Percentiles rank a stretch among this genome's conserved stretches.
phyloP scores from a whole-genome alignment of 495 filamentous ascomycete genomes.

The Neurospora intermedia region DNA sequence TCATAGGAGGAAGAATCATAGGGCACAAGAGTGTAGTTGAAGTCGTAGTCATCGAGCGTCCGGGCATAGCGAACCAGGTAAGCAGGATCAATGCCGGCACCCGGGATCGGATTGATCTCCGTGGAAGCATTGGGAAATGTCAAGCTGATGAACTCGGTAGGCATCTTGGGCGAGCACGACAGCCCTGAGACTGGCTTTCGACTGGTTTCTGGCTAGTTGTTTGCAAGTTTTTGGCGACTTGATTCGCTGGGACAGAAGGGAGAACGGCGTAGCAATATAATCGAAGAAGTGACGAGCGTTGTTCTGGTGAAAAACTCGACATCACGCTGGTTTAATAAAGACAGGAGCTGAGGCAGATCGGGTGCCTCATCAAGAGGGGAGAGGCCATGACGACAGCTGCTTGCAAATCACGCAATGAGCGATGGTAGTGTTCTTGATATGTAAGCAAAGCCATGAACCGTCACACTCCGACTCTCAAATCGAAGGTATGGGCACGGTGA shows the following conservation, averaged over 20 bases:
- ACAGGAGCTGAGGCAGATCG: not conserved
- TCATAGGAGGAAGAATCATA: slow-evolving; percentile 41
- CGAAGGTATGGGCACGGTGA: not conserved
- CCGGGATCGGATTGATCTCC: slow-evolving; percentile 39
- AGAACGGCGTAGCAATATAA: not conserved
- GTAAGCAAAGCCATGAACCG: not conserved
- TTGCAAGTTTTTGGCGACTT: not conserved
- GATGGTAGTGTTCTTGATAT: not conserved
- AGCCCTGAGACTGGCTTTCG: not conserved
- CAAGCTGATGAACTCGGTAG: slow-evolving; percentile 44
- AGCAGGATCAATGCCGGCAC: slow-evolving; percentile 34
- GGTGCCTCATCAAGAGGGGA: not conserved
- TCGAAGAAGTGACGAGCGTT: not conserved
- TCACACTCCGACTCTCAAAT: not conserved
- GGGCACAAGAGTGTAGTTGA: slow-evolving; percentile 44
- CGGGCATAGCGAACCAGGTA: slow-evolving; percentile 40
- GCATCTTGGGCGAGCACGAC: slow-evolving; percentile 21
- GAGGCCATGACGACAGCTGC: not conserved
- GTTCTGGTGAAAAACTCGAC: not conserved
- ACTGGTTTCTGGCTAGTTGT: not conserved
- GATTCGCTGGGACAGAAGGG: not conserved
- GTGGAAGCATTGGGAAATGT: slow-evolving; percentile 41
- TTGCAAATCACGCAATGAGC: not conserved
- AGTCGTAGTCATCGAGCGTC: slow-evolving; percentile 41
- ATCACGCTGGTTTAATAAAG: not conserved